Percentiles rank a stretch among this genome's conserved stretches.
phyloP scores from a whole-genome alignment of 805 yeast genomes.

The Lipomyces oligophaga region DNA sequence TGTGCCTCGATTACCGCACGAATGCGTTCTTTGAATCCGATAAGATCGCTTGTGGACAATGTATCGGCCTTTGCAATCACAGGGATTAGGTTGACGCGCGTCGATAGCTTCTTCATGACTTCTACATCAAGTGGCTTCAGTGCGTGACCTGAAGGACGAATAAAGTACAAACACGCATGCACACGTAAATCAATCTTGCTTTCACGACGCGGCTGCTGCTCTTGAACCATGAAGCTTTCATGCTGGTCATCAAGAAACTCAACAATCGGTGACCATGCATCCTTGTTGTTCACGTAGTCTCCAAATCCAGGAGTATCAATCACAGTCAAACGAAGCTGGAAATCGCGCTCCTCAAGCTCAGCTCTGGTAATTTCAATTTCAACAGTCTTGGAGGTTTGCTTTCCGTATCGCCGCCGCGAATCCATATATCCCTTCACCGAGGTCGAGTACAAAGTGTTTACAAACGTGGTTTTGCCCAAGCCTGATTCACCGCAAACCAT shows the following conservation, averaged over 20 bases:
- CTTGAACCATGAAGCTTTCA: constrained; percentile 64
- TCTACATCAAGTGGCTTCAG: constrained; percentile 65
- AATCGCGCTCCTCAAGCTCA: constrained; percentile 57
- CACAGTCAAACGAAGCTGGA: constrained; percentile 56
- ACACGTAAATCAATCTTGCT: constrained; percentile 60
- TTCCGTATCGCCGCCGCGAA: constrained; percentile 39
- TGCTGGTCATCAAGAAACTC: constrained; percentile 79
- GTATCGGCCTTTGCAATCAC: constrained; percentile 79
- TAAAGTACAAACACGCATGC: constrained; percentile 81
- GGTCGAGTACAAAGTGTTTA: constrained; percentile 72
- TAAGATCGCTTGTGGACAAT: constrained; percentile 55
- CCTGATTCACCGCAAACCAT: constrained; percentile 88
- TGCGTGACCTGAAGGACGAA: constrained; percentile 63
- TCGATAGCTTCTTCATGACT: constrained; percentile 65
- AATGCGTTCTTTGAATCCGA: constrained; percentile 47
- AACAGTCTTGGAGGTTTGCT: constrained; percentile 41
- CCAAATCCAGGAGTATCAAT: constrained; percentile 81
- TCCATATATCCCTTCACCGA: constrained; percentile 43
- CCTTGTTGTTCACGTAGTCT: constrained; percentile 58
- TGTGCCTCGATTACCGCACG: constrained; percentile 47
- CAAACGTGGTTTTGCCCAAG: constrained; percentile 71
- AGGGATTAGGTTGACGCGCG: constrained; percentile 77
- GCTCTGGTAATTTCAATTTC: constrained; percentile 44
- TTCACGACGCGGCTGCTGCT: constrained; percentile 64
- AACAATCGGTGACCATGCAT: constrained; percentile 64